Base-by-base conservation (phyloP, 2,329 filamentous ascomycete genomes). In the Aureobasidium sp. region DNA sequence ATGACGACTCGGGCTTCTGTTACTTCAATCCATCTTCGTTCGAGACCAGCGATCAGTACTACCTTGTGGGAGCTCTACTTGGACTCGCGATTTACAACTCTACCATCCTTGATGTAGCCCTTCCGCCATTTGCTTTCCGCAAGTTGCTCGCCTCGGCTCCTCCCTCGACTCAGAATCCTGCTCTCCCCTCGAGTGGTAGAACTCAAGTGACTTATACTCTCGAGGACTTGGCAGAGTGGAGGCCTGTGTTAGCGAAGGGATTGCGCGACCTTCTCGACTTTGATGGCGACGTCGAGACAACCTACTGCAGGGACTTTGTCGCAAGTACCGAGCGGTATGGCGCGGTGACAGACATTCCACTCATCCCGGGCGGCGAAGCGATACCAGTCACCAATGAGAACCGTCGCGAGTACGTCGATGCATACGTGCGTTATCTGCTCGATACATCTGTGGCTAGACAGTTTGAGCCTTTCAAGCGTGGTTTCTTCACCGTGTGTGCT, bases 1-100 rank as follows among this genome's bases (percentile, higher is more conserved):
- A 96, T 64, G 90, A 95, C 55, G 90, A 96, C 68, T 95, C 91
- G 3, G 83, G 84, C 49, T 90, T 88, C 69, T 96, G 92, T 74
- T 96, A 96, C 73, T 96, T 96, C 76, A 96, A 96, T 70, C 88
- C 91, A 0, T 84, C 87, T 69, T 90, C 89, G 17, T 91, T 96
- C 67, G 92, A 96, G 71, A 92, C 89, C 0, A 92, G 90, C 0
- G 90, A 96, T 69, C 90, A 95, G 65, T 96, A 89, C 73, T 95
- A 94, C 70, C 80, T 96, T 23, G 88, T 96, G 29, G 92, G 92
- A 0, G 89, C 94, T 13, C 81, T 96, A 8, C 81, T 96, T 59
- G 92, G 92, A 0, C 78, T 96, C 61, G 92, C 92, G 15, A 95
- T 96, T 63, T 95, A 96, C 75, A 96, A 96, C 73, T 95, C 90